Percentiles rank a stretch among this genome's conserved stretches.
Conservation (phyloP, 768 basidiomycete species). For the Gymnopilus dilepis region DNA sequence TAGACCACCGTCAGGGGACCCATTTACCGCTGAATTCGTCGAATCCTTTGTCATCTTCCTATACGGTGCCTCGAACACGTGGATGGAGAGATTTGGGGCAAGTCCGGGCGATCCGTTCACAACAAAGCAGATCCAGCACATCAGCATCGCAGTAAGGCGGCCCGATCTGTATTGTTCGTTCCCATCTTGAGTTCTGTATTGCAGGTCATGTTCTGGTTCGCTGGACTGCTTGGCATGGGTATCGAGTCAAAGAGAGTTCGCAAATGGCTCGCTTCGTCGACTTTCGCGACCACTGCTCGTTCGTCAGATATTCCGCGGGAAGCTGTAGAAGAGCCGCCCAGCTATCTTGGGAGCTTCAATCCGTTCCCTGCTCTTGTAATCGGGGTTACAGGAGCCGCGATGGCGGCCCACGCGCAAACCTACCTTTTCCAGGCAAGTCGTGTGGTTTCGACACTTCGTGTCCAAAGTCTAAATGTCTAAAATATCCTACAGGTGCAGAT, state of each 20-base stretch:
- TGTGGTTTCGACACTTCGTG: not conserved
- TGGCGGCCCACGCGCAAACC: constrained; percentile 89
- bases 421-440: constrained; percentile 83
- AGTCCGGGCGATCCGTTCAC: constrained; percentile 82
- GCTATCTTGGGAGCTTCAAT: constrained; percentile 82
- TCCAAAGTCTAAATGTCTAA: constrained; percentile 3
- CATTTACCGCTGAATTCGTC: constrained; percentile 73
- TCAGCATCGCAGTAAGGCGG: constrained; percentile 79
- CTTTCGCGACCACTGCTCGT: constrained; percentile 38
- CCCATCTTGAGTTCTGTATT: constrained; percentile 4
- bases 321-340: constrained; percentile 67
- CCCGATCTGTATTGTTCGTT: not conserved
- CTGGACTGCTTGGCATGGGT: constrained; percentile 88
- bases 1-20: constrained; percentile 53
- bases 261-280: constrained; percentile 71
- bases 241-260: constrained; percentile 82
- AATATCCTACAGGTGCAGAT: constrained; percentile 71
- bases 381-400: constrained; percentile 91
- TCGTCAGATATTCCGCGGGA: constrained; percentile 40
- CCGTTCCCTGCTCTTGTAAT: constrained; percentile 93
- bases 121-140: constrained; percentile 93
- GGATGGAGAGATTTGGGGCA: constrained; percentile 96
- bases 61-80: constrained; percentile 91
- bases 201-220: constrained; percentile 93
- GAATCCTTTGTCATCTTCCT: constrained; percentile 84